Evolutionary conservation across 805 yeast genomes (phyloP).

Genomic region (Suhomyces vadensis): DNA sequence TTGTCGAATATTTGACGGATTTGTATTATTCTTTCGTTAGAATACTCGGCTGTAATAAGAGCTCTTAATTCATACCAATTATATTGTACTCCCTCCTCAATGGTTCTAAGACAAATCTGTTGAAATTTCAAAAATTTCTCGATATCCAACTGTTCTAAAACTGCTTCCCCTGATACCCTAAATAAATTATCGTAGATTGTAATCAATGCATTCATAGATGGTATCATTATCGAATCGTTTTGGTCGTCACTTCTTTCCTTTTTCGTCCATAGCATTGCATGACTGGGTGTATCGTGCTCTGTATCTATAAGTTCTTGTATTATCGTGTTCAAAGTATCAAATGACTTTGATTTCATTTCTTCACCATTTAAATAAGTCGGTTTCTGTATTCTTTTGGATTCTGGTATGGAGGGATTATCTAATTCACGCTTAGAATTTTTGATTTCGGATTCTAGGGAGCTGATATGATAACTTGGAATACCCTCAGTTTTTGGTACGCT

Average conservation of each 20-base stretch:
- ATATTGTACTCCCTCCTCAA: slow-evolving; percentile 21
- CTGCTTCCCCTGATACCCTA: slow-evolving; percentile 22
- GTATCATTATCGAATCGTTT: neutral
- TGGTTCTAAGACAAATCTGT: slow-evolving; percentile 26
- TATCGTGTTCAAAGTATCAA: neutral
- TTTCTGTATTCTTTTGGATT: slow-evolving; percentile 10
- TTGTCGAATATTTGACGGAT: slow-evolving; percentile 1
- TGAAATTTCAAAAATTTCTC: slow-evolving; percentile 22
- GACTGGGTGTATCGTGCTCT: slow-evolving; percentile 17
- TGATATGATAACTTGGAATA: no score
- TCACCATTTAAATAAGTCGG: slow-evolving; percentile 6
- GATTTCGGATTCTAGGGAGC: no score
- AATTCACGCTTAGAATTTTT: neutral
- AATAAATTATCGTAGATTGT: slow-evolving; percentile 26
- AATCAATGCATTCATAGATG: slow-evolving; percentile 1
- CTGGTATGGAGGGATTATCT: neutral
- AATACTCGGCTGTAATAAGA: neutral
- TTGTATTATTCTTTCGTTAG: neutral
- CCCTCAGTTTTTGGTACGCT: no score
- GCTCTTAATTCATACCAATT: slow-evolving; percentile 19
- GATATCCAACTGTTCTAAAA: slow-evolving; percentile 16
- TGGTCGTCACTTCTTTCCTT: neutral
- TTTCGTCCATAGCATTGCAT: slow-evolving; percentile 15
- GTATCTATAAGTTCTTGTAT: slow-evolving; percentile 7
- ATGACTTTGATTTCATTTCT: slow-evolving; percentile 6